Evolutionary conservation across 306 rosid species (phyloP), one percentile per base, ranked within the genome.

Genomic region (Ochetophila trinervis): DNA sequence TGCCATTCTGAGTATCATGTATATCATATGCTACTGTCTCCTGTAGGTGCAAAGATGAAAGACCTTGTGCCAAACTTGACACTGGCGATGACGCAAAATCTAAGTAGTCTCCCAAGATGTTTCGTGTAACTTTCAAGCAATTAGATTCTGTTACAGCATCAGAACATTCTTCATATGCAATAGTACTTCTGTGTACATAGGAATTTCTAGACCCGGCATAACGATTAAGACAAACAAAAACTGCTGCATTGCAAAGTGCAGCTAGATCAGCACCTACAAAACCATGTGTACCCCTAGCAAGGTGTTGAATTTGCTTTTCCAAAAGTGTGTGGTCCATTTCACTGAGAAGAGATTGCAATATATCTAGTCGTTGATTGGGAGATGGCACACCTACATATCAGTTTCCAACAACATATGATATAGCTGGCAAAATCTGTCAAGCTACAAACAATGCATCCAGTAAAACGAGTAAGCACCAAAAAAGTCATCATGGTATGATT

Each of bases 241-340:
- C 95, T 7, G 96, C 95, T 74, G 83, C 88, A 60, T 87, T 86
- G 80, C 96, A 86, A 59, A 92, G 91, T 55, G 89, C 79, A 72
- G 87, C 89, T 57, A 92, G 82, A 86, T 92, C 96, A 74, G 93
- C 92, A 69, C 95, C 98, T 17, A 92, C 93, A 69, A 89, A 92
- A 54, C 96, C 96, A 79, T 92, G 98, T 57, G 95, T 87, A 58
- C 75, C 76, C 51, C 80, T 73, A 64, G 89, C 93, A 73, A 89
- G 93, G 57, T 92, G 82, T 76, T 89, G 80, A 71, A 87, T 80
- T 77, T 92, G 95, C 58, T 53, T 36, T 17, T 77, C 83, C 17
- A 77, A 80, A 70, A 92, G 93, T 24, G 81, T 62, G 69, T 92
- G 98, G 44, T 92, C 79, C 76, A 82, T 81, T 65, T 82, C 90